Evolutionary conservation across 805 yeast genomes (phyloP).

Genomic region (Dipodascopsis tothii): DNA sequence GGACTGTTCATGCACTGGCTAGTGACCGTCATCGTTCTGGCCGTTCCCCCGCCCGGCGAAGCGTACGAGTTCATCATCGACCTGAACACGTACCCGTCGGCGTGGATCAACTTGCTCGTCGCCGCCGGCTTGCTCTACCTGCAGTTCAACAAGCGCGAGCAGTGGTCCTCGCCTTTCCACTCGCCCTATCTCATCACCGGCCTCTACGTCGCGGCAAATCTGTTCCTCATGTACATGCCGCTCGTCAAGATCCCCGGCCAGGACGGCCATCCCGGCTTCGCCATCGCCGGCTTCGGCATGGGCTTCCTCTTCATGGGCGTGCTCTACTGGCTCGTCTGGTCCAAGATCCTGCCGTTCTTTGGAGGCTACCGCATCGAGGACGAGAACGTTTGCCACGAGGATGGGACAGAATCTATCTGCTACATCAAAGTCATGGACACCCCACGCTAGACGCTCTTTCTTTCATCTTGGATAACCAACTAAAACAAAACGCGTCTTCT

Average conservation of each 20-base stretch:
- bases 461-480: not conserved
- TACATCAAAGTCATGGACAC: conserved; percentile 11
- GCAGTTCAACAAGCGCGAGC: conserved; percentile 42
- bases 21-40: conserved; percentile 46
- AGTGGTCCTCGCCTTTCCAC: conserved; percentile 28
- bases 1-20: conserved; percentile 50
- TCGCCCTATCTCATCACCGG: conserved; percentile 14
- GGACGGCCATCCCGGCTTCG: conserved; percentile 14
- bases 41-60: conserved; percentile 56
- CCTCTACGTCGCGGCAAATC: conserved; percentile 13
- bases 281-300: conserved; percentile 20
- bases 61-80: conserved; percentile 59
- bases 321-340: conserved; percentile 22
- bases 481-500: no score
- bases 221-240: conserved; percentile 20
- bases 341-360: conserved; percentile 11
- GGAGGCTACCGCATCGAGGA: conserved; percentile 17
- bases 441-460: no score
- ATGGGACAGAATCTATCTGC: conserved; percentile 14
- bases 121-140: conserved; percentile 49
- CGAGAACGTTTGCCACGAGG: conserved; percentile 10
- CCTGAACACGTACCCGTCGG: conserved; percentile 55
- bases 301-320: conserved; percentile 16
- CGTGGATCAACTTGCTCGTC: conserved; percentile 49
- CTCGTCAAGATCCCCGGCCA: conserved; percentile 16